These are phyloP conservation scores for Amanita muscaria DNA, from an alignment of 768 basidiomycete species.

Conservation along the genomic window DNA sequence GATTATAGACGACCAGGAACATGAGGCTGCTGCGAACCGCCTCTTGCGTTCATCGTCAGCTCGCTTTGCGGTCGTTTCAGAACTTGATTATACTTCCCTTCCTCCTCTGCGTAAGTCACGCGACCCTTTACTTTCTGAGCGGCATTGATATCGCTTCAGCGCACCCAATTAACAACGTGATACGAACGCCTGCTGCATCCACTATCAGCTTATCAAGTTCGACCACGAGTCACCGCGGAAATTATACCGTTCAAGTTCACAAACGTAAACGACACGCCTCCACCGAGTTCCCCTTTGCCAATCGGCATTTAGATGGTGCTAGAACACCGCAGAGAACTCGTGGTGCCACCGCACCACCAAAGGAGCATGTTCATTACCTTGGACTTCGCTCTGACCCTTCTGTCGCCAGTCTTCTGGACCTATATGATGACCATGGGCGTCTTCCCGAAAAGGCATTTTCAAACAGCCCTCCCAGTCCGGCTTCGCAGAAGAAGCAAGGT, in stretches of 20 bases:
- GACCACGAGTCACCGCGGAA: constrained; percentile 42
- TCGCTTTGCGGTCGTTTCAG: constrained; percentile 48
- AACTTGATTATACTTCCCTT: constrained; percentile 46
- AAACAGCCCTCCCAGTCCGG: constrained; percentile 44
- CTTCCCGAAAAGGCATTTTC: constrained; percentile 57
- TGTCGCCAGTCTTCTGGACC: constrained; percentile 60
- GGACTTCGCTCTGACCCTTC: constrained; percentile 70
- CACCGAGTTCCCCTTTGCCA: constrained; percentile 60
- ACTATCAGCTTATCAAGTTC: constrained; percentile 45
- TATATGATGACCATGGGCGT: constrained; percentile 68
- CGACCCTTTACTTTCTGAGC: constrained; percentile 1
- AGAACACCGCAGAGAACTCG: constrained; percentile 18
- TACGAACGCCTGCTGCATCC: constrained; percentile 41
- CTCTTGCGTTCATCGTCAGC: constrained; percentile 69
- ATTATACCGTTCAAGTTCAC: constrained; percentile 68
- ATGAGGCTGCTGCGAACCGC: constrained; percentile 37
- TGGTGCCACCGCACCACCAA: constrained; percentile 27
- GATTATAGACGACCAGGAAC: constrained; percentile 38
- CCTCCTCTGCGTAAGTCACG: constrained; percentile 61
- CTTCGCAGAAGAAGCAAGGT: constrained; percentile 28
- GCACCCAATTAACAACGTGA: constrained; percentile 57
- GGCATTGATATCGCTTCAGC: constrained; percentile 27
- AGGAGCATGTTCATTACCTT: constrained; percentile 42
- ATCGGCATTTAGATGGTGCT: constrained; percentile 28
- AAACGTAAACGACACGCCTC: constrained; percentile 49